Evolutionary conservation across 495 filamentous ascomycete genomes (phyloP), one percentile per base, ranked within the genome.

Genomic region (Usnea hakonensis): DNA sequence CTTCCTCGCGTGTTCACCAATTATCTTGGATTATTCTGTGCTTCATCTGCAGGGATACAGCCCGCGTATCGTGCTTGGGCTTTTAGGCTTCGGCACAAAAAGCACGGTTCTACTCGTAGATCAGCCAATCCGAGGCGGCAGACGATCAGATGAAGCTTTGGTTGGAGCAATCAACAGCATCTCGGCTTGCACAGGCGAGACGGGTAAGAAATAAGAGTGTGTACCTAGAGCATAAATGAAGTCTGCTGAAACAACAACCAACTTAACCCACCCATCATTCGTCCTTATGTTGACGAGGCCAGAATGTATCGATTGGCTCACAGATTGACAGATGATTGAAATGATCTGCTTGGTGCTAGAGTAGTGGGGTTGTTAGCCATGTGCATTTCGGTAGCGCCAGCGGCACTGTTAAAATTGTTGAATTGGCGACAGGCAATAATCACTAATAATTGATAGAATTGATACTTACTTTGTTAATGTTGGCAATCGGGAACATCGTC

Each of bases 241-340:
- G 16, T 23, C 28, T 40, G 33, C 21, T 54, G 23, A 26, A 32
- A 32, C 23, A n/a, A n/a, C n/a, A n/a, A n/a, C n/a, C n/a, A n/a
- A n/a, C n/a, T n/a, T n/a, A n/a, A n/a, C n/a, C n/a, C n/a, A n/a
- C 21, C 14, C 37, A 11, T 21, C 28, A 48, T 54, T 61, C 23
- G 58, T 54, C 32, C 36, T 41, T 48, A 35, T 54, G 58, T 52
- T 10, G 14, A 23, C 40, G 36, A 1, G 32, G 2, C 48, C 19
- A 32, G 53, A 17, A 33, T 32, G 11, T n/a, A 36, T 37, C 37
- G 26, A 62, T 56, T 54, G 60, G 60, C 53, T 48, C 46, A 33
- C 26, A 28, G 26, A 6, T 46, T 43, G 52, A 62, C 52, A 62
- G 60, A 62, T 62, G 52, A 62, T 44, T 33, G 16, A 35, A 41